Percentiles rank a stretch among this genome's conserved stretches.
phyloP scores from a whole-genome alignment of 1,284 basidiomycete genomes.

The Paramarasmius palmivorus region DNA sequence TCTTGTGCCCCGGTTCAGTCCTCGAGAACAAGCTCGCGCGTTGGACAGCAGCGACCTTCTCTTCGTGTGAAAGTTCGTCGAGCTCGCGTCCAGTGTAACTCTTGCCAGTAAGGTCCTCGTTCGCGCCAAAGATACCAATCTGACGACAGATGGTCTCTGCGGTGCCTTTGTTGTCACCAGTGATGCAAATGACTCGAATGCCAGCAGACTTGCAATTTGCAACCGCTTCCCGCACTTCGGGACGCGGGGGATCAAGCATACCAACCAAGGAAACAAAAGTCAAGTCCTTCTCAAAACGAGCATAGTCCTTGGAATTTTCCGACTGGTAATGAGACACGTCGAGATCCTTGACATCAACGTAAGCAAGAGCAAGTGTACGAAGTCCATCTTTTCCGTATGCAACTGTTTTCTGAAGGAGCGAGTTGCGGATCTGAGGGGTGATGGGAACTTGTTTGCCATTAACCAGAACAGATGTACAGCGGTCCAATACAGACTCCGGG shows the following conservation, averaged over 20 bases:
- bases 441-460: slow-evolving; percentile 69
- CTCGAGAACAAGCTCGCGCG: slow-evolving; percentile 89
- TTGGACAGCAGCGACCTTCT: slow-evolving; percentile 86
- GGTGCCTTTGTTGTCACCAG: slow-evolving; percentile 97
- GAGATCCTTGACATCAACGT: slow-evolving; percentile 76
- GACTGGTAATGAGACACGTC: slow-evolving; percentile 81
- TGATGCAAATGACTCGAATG: slow-evolving; percentile 96
- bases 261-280: slow-evolving; percentile 95
- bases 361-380: slow-evolving; percentile 90
- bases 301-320: slow-evolving; percentile 79
- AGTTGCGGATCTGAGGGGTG: slow-evolving; percentile 58
- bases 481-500: slow-evolving; percentile 91
- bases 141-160: slow-evolving; percentile 96
- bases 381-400: slow-evolving; percentile 83
- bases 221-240: slow-evolving; percentile 88
- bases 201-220: slow-evolving; percentile 92
- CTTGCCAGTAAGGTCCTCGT: slow-evolving; percentile 87
- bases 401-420: slow-evolving; percentile 66
- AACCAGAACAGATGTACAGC: slow-evolving; percentile 77
- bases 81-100: slow-evolving; percentile 94
- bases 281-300: slow-evolving; percentile 87
- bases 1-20: slow-evolving; percentile 96
- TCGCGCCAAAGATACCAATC: slow-evolving; percentile 87
- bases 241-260: slow-evolving; percentile 97
- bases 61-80: slow-evolving; percentile 76